Evolutionary conservation across 164 flowering plant species (phyloP).

Genomic region (Liquidambar formosana): DNA sequence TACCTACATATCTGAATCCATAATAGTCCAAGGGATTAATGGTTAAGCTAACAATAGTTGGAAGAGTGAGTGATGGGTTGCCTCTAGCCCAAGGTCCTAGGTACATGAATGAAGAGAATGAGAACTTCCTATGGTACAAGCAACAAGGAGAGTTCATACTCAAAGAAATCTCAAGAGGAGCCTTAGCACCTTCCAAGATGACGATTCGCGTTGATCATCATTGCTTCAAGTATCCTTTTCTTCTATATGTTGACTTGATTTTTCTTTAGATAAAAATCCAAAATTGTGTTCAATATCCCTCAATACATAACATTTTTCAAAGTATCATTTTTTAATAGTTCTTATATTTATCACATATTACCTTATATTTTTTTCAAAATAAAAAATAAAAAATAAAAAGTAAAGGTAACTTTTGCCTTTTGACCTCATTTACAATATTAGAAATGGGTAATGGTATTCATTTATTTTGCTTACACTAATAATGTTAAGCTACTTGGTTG

Average conservation of each 20-base stretch:
- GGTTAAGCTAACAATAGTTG: constrained; percentile 60
- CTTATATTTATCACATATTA: no score
- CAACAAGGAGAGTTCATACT: constrained; percentile 52
- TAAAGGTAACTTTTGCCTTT: no score
- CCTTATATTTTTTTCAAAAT: no score
- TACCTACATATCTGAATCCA: no score
- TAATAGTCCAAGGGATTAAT: constrained; percentile 11
- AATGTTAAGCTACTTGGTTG: constrained; percentile 41
- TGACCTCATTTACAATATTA: no score
- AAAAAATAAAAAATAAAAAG: no score
- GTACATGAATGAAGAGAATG: constrained; percentile 28
- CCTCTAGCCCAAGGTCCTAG: constrained; percentile 44
- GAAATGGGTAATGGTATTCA: neutral
- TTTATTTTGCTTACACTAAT: neutral
- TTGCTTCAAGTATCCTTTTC: constrained; percentile 43
- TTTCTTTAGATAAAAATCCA: no score
- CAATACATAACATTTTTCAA: no score
- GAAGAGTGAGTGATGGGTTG: constrained; percentile 49
- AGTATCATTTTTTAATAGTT: no score
- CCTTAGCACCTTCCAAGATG: constrained; percentile 41
- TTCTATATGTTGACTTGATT: neutral
- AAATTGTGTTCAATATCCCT: no score
- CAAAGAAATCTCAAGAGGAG: constrained; percentile 40
- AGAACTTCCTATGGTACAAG: constrained; percentile 35
- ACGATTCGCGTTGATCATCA: constrained; percentile 38